phyloP scores from a whole-genome alignment of 2,329 filamentous ascomycete genomes.

The Cytospora schulzeri region DNA sequence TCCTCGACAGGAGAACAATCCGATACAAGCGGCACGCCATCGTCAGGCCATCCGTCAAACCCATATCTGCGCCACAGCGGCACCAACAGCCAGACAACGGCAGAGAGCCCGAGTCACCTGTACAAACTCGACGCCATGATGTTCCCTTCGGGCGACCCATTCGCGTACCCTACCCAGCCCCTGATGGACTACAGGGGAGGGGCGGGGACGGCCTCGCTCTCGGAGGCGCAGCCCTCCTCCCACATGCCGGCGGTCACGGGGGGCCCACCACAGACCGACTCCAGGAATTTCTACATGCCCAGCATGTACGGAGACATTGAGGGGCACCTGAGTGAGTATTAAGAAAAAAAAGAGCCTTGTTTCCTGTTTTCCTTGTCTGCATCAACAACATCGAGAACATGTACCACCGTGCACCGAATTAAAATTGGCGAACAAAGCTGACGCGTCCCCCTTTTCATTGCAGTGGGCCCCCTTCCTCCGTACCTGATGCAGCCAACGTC shows the following conservation, averaged over 20 bases:
- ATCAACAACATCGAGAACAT: no score
- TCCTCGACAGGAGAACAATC: slow-evolving; percentile 45
- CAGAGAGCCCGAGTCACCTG: slow-evolving; percentile 49
- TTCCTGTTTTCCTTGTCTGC: no score
- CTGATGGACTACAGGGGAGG: slow-evolving; percentile 58
- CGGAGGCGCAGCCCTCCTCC: slow-evolving; percentile 38
- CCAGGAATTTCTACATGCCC: slow-evolving; percentile 52
- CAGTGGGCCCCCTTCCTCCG: slow-evolving; percentile 66
- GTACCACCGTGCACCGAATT: no score
- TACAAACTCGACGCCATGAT: slow-evolving; percentile 77
- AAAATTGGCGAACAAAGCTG: not conserved
- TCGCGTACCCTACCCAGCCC: slow-evolving; percentile 78
- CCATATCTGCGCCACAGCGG: slow-evolving; percentile 24
- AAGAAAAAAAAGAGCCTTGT: not conserved
- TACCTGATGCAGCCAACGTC: slow-evolving; percentile 64
- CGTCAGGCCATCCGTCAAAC: slow-evolving; percentile 35
- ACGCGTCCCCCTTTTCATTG: not conserved
- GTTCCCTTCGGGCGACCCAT: slow-evolving; percentile 77
- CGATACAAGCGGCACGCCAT: slow-evolving; percentile 38
- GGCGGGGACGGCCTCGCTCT: slow-evolving; percentile 38
- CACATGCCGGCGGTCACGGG: slow-evolving; percentile 36
- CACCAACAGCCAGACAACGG: slow-evolving; percentile 32
- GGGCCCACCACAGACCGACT: slow-evolving; percentile 37
- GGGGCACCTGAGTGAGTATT: slow-evolving; percentile 61
- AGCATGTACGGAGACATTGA: slow-evolving; percentile 67